Evolutionary conservation across 805 yeast species (phyloP).

Genomic region (Nakazawaea pomicola): DNA sequence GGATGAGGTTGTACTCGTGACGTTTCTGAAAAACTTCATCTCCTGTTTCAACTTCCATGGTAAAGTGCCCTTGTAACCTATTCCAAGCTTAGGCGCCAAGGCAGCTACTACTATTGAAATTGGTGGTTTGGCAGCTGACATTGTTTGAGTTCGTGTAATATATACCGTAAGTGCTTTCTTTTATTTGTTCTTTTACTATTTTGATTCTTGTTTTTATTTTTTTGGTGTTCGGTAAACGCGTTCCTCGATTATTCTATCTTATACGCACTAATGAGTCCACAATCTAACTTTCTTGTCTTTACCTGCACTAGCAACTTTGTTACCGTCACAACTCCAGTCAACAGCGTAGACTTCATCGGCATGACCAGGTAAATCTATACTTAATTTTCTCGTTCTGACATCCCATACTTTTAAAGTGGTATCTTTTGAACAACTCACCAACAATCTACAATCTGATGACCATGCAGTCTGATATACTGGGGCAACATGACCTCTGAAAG

Average conservation of each 20-base stretch:
- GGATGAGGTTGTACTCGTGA: slow-evolving; percentile 46
- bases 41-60: slow-evolving; percentile 89
- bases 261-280: slow-evolving; percentile 66
- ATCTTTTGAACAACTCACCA: slow-evolving; percentile 93
- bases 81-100: slow-evolving; percentile 72
- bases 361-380: slow-evolving; percentile 93
- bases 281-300: slow-evolving; percentile 90
- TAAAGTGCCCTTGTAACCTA: slow-evolving; percentile 73
- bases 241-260: neutral
- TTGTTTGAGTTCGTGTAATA: neutral
- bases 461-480: slow-evolving; percentile 97
- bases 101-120: slow-evolving; percentile 82
- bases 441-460: slow-evolving; percentile 89
- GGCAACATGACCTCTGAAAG: slow-evolving; percentile 95
- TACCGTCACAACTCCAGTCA: slow-evolving; percentile 97
- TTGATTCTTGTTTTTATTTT: neutral
- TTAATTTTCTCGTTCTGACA: slow-evolving; percentile 74
- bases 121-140: slow-evolving; percentile 22
- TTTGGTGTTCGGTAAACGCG: neutral
- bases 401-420: slow-evolving; percentile 98
- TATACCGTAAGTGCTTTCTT: neutral
- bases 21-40: slow-evolving; percentile 76
- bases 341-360: slow-evolving; percentile 94
- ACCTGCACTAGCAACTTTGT: slow-evolving; percentile 94
- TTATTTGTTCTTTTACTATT: neutral